These are phyloP conservation scores for Emydomyces testavorans DNA, from an alignment of 2,329 filamentous ascomycete species.

Conservation along the genomic window DNA sequence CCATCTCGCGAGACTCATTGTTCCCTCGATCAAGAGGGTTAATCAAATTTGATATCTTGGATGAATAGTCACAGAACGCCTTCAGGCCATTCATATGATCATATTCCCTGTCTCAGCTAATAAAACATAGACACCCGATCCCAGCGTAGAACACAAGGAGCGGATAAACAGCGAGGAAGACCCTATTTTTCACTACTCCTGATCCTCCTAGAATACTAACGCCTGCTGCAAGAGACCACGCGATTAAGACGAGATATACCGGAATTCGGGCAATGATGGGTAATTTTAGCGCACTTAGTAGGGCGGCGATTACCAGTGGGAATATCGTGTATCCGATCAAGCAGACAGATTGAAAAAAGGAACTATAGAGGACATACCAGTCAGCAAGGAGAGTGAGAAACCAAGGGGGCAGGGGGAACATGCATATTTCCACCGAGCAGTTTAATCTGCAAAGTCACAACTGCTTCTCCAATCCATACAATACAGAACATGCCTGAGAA, in stretches of 20 bases:
- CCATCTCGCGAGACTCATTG: background rate
- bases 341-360: slow-evolving; percentile 93
- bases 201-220: slow-evolving; percentile 93
- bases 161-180: slow-evolving; percentile 87
- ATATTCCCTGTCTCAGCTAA: slow-evolving; percentile 52
- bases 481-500: slow-evolving; percentile 95
- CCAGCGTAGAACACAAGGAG: slow-evolving; percentile 91
- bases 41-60: background rate
- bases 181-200: slow-evolving; percentile 87
- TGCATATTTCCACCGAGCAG: slow-evolving; percentile 93
- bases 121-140: slow-evolving; percentile 90
- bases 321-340: slow-evolving; percentile 98
- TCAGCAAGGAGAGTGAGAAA: slow-evolving; percentile 11
- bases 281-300: slow-evolving; percentile 73
- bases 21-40: background rate
- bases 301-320: slow-evolving; percentile 81
- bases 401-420: slow-evolving; percentile 31
- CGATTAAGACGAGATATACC: slow-evolving; percentile 75
- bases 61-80: background rate
- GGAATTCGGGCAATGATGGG: slow-evolving; percentile 75
- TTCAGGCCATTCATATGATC: background rate
- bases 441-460: slow-evolving; percentile 97
- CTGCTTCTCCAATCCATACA: slow-evolving; percentile 91
- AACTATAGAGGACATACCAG: slow-evolving; percentile 45
- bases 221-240: slow-evolving; percentile 88